These are phyloP conservation scores for Chalciporus pseudorubinellus DNA, from an alignment of 768 basidiomycete species.

Conservation along the genomic window DNA sequence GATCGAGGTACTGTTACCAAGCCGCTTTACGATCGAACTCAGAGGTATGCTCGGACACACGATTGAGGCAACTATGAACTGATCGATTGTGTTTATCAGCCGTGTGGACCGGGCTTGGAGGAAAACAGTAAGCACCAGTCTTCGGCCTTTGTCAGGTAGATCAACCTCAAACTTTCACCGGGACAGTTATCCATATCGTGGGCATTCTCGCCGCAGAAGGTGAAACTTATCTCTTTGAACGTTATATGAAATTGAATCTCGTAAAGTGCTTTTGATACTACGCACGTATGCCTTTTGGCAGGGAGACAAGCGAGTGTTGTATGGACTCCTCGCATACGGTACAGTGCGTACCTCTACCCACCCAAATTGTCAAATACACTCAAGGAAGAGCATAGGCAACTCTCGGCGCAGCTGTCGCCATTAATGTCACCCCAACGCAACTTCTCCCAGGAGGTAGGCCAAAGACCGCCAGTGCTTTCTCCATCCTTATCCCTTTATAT, in stretches of 20 bases:
- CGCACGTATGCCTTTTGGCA: conserved; percentile 24
- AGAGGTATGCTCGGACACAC: conserved; percentile 3
- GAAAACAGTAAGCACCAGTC: conserved; percentile 9
- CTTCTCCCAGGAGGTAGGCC: neutral
- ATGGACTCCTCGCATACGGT: conserved; percentile 11
- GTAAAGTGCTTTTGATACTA: conserved; percentile 15
- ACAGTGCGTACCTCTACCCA: conserved; percentile 1
- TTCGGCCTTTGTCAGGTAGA: neutral
- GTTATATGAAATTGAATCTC: neutral
- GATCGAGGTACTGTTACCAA: neutral
- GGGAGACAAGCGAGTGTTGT: conserved; percentile 8
- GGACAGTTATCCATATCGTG: conserved; percentile 9
- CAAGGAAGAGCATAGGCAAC: conserved; percentile 1
- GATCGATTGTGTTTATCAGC: neutral
- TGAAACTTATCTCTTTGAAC: neutral
- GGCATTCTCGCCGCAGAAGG: conserved; percentile 12
- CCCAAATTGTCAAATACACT: neutral
- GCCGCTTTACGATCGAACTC: conserved; percentile 5
- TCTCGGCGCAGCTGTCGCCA: conserved; percentile 1
- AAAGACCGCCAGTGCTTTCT: neutral
- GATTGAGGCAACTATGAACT: neutral
- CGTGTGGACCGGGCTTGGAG: neutral
- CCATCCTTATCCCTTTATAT: neutral
- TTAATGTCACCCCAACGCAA: conserved; percentile 1
- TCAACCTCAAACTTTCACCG: neutral